Evolutionary conservation across 108 stramenopile genomes (phyloP).

Genomic region (Chaetoceros tenuissimus): DNA sequence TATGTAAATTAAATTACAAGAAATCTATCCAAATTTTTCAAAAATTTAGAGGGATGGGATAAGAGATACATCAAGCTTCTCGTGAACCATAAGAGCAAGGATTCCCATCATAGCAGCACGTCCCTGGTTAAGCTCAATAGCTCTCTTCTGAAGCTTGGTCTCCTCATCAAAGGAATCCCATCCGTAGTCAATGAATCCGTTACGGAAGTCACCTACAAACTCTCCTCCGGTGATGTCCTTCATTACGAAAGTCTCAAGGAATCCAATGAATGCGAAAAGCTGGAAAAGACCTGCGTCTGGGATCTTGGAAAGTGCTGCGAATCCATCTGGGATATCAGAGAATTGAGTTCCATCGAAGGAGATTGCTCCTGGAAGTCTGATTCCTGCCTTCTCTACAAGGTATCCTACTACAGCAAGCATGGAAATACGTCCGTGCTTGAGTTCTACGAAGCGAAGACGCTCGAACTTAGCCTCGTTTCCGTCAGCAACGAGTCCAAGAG

Average conservation of each 20-base stretch:
- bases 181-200: conserved; percentile 47
- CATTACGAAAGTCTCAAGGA: conserved; percentile 49
- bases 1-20: too few species aligned
- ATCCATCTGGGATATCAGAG: conserved; percentile 57
- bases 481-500: too few species aligned
- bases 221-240: conserved; percentile 10
- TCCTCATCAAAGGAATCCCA: conserved; percentile 52
- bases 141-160: conserved; percentile 62
- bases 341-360: conserved; percentile 35
- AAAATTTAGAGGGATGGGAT: not conserved
- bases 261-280: conserved; percentile 60
- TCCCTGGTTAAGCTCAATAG: conserved; percentile 89
- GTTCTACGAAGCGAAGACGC: too few species aligned
- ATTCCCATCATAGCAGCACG: conserved; percentile 87
- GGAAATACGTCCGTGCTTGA: too few species aligned
- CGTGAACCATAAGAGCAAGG: conserved; percentile 82
- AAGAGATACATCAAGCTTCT: conserved; percentile 20
- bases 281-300: conserved; percentile 48
- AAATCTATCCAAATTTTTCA: too few species aligned
- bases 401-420: conserved; percentile 53
- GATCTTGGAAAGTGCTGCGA: conserved; percentile 42
- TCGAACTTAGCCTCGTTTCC: conserved; percentile 45
- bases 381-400: conserved; percentile 32
- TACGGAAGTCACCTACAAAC: conserved; percentile 57
- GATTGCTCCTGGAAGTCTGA: conserved; percentile 67